Evolutionary conservation across 495 filamentous ascomycete genomes (phyloP).

Genomic region (Podospora pseudocomata): DNA sequence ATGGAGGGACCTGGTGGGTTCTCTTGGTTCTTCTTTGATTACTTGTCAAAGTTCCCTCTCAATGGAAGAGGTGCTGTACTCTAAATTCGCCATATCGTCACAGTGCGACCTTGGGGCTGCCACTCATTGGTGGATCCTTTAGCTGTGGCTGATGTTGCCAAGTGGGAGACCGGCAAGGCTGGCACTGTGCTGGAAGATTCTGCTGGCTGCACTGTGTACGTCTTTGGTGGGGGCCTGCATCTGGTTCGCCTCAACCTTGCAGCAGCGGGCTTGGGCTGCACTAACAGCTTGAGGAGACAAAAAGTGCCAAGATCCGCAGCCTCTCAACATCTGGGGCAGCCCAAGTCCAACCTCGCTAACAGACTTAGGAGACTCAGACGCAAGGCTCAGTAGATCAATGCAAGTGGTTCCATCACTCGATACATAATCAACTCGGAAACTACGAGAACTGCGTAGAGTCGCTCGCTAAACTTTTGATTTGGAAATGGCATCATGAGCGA

Average conservation of each 20-base stretch:
- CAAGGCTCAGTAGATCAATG: background rate
- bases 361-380: background rate
- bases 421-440: background rate
- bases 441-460: background rate
- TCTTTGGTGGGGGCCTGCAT: background rate
- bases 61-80: background rate
- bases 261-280: background rate
- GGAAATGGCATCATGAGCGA: background rate
- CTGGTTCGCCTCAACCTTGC: background rate
- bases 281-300: background rate
- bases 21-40: background rate
- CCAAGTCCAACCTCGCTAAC: background rate
- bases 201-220: background rate
- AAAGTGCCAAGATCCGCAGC: background rate
- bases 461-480: background rate
- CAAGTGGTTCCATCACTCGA: background rate
- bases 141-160: background rate
- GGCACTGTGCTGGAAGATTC: background rate
- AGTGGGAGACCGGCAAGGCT: background rate
- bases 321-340: background rate
- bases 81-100: background rate
- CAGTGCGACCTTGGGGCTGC: background rate
- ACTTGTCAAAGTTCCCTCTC: background rate
- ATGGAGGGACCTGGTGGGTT: background rate
- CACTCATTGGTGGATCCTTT: no score